These are phyloP conservation scores for Saturnispora sanitii DNA, from an alignment of 805 yeast genomes.

Conservation along the genomic window DNA sequence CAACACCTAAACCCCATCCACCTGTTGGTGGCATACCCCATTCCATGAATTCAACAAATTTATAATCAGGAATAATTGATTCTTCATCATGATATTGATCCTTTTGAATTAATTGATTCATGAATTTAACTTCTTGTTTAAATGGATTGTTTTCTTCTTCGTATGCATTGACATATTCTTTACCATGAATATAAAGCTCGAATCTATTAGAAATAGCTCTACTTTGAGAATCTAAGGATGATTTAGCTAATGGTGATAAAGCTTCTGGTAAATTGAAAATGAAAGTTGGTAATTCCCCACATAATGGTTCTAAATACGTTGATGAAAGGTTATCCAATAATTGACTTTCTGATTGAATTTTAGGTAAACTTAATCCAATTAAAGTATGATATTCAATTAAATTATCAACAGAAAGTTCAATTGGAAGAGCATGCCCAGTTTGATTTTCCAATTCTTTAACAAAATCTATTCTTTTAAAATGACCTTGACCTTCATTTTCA, in stretches of 20 bases:
- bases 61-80: constrained; percentile 58
- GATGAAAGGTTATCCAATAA: constrained; percentile 16
- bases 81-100: constrained; percentile 47
- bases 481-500: constrained; percentile 14
- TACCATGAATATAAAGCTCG: constrained; percentile 72
- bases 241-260: constrained; percentile 84
- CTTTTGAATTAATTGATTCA: constrained; percentile 43
- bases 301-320: constrained; percentile 53
- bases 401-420: constrained; percentile 29
- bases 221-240: constrained; percentile 24
- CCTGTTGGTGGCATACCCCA: constrained; percentile 97
- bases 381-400: constrained; percentile 32
- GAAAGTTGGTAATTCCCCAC: constrained; percentile 54
- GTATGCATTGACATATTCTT: constrained; percentile 84
- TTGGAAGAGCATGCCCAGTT: constrained; percentile 40
- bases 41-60: constrained; percentile 68
- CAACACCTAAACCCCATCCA: constrained; percentile 96
- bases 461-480: constrained; percentile 48
- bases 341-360: constrained; percentile 41
- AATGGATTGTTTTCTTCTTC: constrained; percentile 92
- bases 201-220: constrained; percentile 52
- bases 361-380: constrained; percentile 30
- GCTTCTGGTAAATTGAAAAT: constrained; percentile 75
- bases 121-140: constrained; percentile 55
- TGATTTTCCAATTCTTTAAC: constrained; percentile 48